Conservation (phyloP, 345 rosid genomes). For the Luvunga scandens region DNA sequence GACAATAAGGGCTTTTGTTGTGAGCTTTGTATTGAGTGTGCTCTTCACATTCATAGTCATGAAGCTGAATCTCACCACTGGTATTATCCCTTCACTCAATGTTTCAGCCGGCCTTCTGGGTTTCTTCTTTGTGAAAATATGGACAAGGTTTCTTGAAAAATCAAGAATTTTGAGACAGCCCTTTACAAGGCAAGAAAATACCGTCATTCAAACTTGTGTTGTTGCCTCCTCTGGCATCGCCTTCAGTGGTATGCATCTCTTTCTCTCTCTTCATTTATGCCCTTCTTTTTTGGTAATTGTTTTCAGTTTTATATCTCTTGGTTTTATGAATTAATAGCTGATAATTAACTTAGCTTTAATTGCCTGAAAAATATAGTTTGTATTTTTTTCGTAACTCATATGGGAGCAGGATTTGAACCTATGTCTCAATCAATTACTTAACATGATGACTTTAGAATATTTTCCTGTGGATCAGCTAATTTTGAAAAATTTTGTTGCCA, state of each 20-base stretch:
- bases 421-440: background rate
- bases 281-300: background rate
- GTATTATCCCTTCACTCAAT: constrained; percentile 69
- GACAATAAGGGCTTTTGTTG: constrained; percentile 60
- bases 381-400: background rate
- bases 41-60: constrained; percentile 66
- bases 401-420: background rate
- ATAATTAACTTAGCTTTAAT: background rate
- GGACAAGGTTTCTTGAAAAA: constrained; percentile 52
- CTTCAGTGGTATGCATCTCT: constrained; percentile 50
- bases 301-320: background rate
- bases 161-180: constrained; percentile 47
- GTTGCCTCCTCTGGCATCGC: constrained; percentile 83
- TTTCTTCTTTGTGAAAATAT: constrained; percentile 61
- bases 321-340: background rate
- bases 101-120: constrained; percentile 77
- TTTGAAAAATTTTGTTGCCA: too few species aligned
- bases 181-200: constrained; percentile 75
- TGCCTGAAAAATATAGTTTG: background rate
- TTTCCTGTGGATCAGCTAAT: too few species aligned
- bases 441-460: too few species aligned
- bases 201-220: constrained; percentile 77
- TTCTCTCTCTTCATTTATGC: background rate
- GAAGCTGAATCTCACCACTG: constrained; percentile 72
- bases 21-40: constrained; percentile 53